Evolutionary conservation across 306 rosid species (phyloP), one percentile per base, ranked within the genome.

Genomic region (Oemleria cerasiformis): DNA sequence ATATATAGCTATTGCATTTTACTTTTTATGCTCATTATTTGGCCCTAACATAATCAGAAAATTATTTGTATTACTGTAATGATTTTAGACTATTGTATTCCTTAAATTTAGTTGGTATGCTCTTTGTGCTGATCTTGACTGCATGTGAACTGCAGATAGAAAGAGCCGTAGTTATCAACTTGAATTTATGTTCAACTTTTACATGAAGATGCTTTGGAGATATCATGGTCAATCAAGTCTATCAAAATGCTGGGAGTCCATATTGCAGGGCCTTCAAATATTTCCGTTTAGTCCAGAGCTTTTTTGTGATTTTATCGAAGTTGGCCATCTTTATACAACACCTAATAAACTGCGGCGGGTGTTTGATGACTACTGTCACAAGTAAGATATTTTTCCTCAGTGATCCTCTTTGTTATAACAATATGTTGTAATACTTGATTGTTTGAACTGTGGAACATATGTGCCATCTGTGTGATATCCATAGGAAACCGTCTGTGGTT

Each of bases 261-360:
- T 86, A 72, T 81, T 78, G 75, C 92, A 82, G 77, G 97, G 98
- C 71, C 84, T 94, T 83, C 95, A 87, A 71, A 75, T 87, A 54
- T 94, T 83, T 83, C 96, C 98, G 15, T 87, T 78, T 83, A 88
- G 85, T 72, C 87, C 91, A 5, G 96, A 91, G 79, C 94, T 94
- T 74, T 82, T 81, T 68, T 81, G 78, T 70, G 85, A 86, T 79
- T 68, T 87, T 49, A 77, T 91, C 74, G 87, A 88, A 83, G 82
- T 87, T 23, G 89, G 92, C 80, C 86, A 89, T 81, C 78, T 84
- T 44, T 74, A 91, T 75, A 85, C 92, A 16, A 92, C 91, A 17
- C 79, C 97, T 44, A 87, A 88, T 80, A 91, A 86, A 65, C 79
- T 94, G 79, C 92, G 98, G 73, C 59, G 85, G 88, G 72, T 82